Percentiles rank a stretch among this genome's conserved stretches.
phyloP scores from a whole-genome alignment of 1,139 yeast genomes.

The Taphrina communis region DNA sequence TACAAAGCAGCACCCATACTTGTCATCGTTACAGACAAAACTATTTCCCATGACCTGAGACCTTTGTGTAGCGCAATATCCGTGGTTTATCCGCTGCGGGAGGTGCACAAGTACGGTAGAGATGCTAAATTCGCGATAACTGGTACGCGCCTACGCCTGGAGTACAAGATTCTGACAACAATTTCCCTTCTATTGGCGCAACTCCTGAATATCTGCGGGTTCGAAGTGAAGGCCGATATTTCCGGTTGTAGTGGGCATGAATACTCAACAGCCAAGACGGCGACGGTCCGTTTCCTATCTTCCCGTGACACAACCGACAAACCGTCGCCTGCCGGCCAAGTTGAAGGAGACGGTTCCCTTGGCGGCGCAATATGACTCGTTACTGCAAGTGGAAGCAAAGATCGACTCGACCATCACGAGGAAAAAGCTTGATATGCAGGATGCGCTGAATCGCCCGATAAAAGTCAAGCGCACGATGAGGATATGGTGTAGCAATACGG shows the following conservation, averaged over 20 bases:
- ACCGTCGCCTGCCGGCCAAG: conserved; percentile 47
- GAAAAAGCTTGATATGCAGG: conserved; percentile 84
- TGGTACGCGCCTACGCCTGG: too few species aligned
- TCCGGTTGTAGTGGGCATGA: not conserved
- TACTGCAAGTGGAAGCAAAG: conserved; percentile 77
- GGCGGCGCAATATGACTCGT: conserved; percentile 68
- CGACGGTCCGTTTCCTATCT: conserved; percentile 16
- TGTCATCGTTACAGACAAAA: too few species aligned
- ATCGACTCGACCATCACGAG: conserved; percentile 82
- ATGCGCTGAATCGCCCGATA: conserved; percentile 57
- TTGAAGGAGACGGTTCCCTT: conserved; percentile 73
- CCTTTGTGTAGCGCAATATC: too few species aligned
- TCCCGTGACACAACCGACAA: conserved; percentile 16
- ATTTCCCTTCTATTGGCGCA: too few species aligned
- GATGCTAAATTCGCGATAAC: too few species aligned
- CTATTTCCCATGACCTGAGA: too few species aligned
- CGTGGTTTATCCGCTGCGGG: too few species aligned
- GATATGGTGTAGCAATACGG: conserved; percentile 79
- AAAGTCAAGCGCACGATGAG: conserved; percentile 64
- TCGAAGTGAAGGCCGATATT: too few species aligned
- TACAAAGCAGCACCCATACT: too few species aligned
- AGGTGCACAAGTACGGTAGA: too few species aligned
- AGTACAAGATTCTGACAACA: too few species aligned
- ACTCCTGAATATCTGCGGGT: too few species aligned
- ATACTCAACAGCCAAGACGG: conserved; percentile 11